Base-by-base conservation (phyloP, 2,329 filamentous ascomycete species). In the Botrytis hyacinthi region DNA sequence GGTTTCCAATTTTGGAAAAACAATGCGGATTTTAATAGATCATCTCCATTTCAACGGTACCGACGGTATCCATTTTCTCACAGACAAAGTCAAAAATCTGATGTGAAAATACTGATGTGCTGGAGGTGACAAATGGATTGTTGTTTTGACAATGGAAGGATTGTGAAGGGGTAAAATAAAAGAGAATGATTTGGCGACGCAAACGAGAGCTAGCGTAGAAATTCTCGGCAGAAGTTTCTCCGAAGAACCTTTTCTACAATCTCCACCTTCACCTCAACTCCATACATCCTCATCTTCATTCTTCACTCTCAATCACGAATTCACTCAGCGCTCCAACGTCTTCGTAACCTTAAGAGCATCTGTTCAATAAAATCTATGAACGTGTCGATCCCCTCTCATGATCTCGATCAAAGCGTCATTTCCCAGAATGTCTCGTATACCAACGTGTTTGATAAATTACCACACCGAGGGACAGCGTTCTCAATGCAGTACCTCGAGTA, bases 11-110 rank as follows among this genome's bases (percentile, higher is more conserved):
- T 69, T 32, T 57, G 66, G 66, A 69, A 57, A 57, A 42, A 42
- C 20, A 42, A 69, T 69, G 66, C 66, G n/a, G n/a, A 69, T 69
- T 51, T 32, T 37, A 32, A 54, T 69, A 57, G 18, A 59, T 32
- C 48, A 20, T 44, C 54, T 68, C 48, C 7, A 4, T 57, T 14
- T 57, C 12, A n/a, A 26, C 22, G n/a, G 48, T 69, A 69, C 18
- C 18, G n/a, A 57, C 29, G 9, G 46, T 57, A 69, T 68, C 66
- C 66, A 42, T 68, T 32, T 57, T 57, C 26, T 29, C 14, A 32
- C 40, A 22, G 18, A 48, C 18, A 29, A 68, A 68, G 32, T 54
- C 18, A 40, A 68, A 35, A 68, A 68, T 40, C 16, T 29, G 65
- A 40, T 68, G 32, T 40, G 22, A 63, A 63, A 42, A 29, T 40